Base-by-base conservation (phyloP, 176 grass and related monocot species). In the Aegilops longissima region DNA sequence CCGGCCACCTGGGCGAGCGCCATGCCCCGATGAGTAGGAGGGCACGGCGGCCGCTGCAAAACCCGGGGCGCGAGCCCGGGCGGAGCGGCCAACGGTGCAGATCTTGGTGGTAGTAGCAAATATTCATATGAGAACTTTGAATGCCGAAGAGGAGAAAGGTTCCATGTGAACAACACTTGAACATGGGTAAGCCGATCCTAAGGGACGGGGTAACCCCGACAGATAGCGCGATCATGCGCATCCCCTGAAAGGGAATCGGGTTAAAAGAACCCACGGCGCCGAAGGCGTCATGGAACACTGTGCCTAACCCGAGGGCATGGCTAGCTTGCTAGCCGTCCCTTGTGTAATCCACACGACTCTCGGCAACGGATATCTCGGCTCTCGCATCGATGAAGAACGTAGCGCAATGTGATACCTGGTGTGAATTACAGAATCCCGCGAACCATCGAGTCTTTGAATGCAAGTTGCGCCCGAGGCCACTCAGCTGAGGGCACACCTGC, bases 381-480 rank as follows among this genome's bases (percentile, higher is more conserved):
- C 91, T 88, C 52, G 52, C 88, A 84, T 92, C 86, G 90, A 95
- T 92, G 93, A 95, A 95, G 88, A 91, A 91, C 86, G 86, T 91
- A 95, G 93, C 64, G 82, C 93, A 93, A 91, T 93, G 91, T 72
- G 89, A 95, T 95, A 95, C 89, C 52, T 91, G 89, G 93, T 93
- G 93, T 95, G 90, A 92, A 95, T 92, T 95, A 86, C 77, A 93
- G 91, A 95, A 95, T 95, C 93, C 86, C 83, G 70, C 16, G 86
- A 92, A 90, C 93, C 93, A 95, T 95, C 90, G 85, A 92, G 90
- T 90, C 88, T 95, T 95, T 95, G 93, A 95, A 95, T 88, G 88
- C 90, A 90, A 95, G 93, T 90, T 92, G 93, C 87, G 81, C 90
- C 87, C 84, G 87, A 91, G 81, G 89, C 86, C 86, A 16, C 29